Conservation (phyloP, 192 early-diverging fungal genomes). For the Coemansia erecta region DNA sequence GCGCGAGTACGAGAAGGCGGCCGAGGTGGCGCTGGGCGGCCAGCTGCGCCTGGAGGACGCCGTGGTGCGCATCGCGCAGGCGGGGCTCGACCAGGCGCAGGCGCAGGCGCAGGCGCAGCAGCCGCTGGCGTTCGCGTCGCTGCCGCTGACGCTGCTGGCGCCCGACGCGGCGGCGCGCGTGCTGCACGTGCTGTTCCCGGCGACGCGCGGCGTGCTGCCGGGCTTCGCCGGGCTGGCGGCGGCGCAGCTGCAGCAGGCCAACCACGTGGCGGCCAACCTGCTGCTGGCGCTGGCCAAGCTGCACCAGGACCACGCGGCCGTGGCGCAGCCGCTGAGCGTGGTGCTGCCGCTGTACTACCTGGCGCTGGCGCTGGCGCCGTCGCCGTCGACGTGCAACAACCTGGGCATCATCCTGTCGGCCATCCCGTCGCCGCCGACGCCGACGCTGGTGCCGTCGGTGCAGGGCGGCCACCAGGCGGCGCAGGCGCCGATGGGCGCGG, state of each 20-base stretch:
- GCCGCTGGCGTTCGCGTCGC: slow-evolving; percentile 17
- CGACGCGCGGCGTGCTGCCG: slow-evolving; percentile 67
- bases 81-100: slow-evolving; percentile 43
- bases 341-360: slow-evolving; percentile 83
- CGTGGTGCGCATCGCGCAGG: slow-evolving; percentile 50
- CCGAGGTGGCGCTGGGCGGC: slow-evolving; percentile 69
- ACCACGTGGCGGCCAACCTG: slow-evolving; percentile 54
- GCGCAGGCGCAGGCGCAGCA: slow-evolving; percentile 45
- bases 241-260: slow-evolving; percentile 46
- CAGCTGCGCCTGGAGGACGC: slow-evolving; percentile 40
- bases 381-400: slow-evolving; percentile 90
- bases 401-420: slow-evolving; percentile 78
- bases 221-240: slow-evolving; percentile 49
- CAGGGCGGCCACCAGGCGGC: slow-evolving; percentile 47
- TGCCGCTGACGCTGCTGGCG: slow-evolving; percentile 61
- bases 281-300: slow-evolving; percentile 85
- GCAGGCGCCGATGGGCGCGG: slow-evolving; percentile 68
- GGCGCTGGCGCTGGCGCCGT: slow-evolving; percentile 73
- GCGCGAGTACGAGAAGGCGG: slow-evolving; percentile 78
- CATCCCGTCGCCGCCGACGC: slow-evolving; percentile 59
- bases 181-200: slow-evolving; percentile 56
- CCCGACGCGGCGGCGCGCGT: slow-evolving; percentile 65
- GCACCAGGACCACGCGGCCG: slow-evolving; percentile 72
- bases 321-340: slow-evolving; percentile 59
- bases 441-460: slow-evolving; percentile 51